Percentiles rank a stretch among this genome's conserved stretches.
Conservation (phyloP, 139 green algal genomes). For the Eudorina sp. region DNA sequence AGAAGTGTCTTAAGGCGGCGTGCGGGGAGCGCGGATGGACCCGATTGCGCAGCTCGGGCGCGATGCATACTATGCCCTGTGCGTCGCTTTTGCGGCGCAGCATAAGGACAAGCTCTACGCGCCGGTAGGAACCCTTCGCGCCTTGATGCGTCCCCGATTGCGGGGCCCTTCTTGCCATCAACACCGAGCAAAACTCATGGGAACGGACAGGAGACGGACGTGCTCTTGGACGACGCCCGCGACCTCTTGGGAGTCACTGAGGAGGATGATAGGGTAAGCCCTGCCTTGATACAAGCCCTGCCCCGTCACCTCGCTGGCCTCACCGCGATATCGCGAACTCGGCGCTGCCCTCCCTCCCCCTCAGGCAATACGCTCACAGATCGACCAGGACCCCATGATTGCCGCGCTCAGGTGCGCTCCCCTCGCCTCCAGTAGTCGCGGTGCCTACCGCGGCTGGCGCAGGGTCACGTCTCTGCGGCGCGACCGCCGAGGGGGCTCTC, state of each 20-base stretch:
- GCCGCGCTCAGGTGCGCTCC: conserved; percentile 16
- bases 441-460: too few species aligned
- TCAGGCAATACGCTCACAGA: conserved; percentile 10
- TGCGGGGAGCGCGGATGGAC: conserved; percentile 15
- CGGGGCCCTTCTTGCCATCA: too few species aligned
- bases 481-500: too few species aligned
- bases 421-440: too few species aligned
- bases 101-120: conserved; percentile 39
- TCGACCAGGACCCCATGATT: conserved; percentile 32
- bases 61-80: conserved; percentile 25
- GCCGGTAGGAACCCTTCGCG: too few species aligned
- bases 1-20: background rate
- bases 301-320: too few species aligned
- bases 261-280: conserved; percentile 33
- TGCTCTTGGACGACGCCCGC: conserved; percentile 30
- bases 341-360: too few species aligned
- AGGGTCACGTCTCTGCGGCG: too few species aligned
- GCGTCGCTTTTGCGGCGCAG: conserved; percentile 36
- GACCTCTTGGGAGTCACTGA: conserved; percentile 23
- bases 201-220: background rate
- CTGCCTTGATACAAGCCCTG: too few species aligned
- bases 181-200: background rate
- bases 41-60: conserved; percentile 24
- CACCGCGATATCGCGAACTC: too few species aligned
- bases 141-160: too few species aligned